A percentile compares a stretch with the other conserved stretches of the same genome.
phyloP scores from a whole-genome alignment of 805 yeast genomes.

The Metschnikowia dekortorum region DNA sequence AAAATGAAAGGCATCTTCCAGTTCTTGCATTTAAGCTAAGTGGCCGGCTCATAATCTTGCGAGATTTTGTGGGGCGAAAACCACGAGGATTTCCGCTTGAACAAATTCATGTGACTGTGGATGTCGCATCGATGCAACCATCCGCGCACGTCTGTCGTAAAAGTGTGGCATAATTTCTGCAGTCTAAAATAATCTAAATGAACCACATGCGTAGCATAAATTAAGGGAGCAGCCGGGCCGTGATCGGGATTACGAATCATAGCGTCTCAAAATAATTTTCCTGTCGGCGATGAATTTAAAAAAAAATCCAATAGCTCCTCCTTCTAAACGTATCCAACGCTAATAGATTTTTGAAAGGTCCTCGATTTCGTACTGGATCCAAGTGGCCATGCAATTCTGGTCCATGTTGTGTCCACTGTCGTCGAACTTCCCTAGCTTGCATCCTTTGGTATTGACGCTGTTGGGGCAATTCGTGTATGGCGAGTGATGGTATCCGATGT shows the following conservation, averaged over 20 bases:
- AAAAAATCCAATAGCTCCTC: too few species aligned
- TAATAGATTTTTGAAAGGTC: conserved; percentile 11
- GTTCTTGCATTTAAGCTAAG: too few species aligned
- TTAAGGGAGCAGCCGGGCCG: neutral
- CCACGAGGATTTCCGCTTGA: neutral
- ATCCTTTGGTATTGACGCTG: conserved; percentile 39
- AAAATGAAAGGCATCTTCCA: too few species aligned
- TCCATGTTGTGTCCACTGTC: conserved; percentile 47
- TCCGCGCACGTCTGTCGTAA: neutral
- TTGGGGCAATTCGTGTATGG: conserved; percentile 79
- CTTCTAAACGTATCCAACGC: neutral
- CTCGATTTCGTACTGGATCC: conserved; percentile 48
- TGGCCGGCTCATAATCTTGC: too few species aligned
- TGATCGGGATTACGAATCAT: neutral
- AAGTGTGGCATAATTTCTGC: neutral
- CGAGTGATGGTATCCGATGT: conserved; percentile 70
- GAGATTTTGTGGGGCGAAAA: too few species aligned
- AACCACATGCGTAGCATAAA: neutral
- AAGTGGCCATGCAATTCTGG: conserved; percentile 72
- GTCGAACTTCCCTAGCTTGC: conserved; percentile 54
- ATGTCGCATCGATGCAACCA: neutral
- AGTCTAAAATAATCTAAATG: neutral
- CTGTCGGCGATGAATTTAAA: neutral
- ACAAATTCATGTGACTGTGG: neutral
- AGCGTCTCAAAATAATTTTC: neutral